phyloP scores from a whole-genome alignment of 2,329 filamentous ascomycete genomes.

The Fusarium sp. region DNA sequence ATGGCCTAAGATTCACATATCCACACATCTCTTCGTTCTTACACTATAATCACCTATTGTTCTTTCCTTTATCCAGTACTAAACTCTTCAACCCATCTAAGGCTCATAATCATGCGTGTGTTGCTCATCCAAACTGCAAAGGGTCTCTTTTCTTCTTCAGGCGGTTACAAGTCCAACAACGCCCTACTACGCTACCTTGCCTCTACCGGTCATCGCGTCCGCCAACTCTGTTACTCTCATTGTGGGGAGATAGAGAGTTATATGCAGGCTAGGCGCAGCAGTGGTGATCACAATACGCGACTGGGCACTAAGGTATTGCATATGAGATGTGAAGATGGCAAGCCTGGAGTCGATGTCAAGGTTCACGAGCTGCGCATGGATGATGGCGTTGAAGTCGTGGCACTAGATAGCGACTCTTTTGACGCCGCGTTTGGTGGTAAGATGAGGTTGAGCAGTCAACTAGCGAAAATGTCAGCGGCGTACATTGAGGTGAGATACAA shows the following conservation, averaged over 20 bases:
- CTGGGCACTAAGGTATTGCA: rapidly evolving
- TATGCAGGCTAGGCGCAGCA: rapidly evolving
- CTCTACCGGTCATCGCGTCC: background rate
- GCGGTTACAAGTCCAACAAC: background rate
- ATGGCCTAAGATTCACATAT: rapidly evolving
- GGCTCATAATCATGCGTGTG: background rate
- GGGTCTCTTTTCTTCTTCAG: constrained; percentile 1
- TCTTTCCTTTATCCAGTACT: background rate
- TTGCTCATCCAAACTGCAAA: constrained; percentile 1
- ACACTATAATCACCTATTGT: background rate
- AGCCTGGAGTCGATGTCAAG: background rate
- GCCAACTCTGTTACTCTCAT: constrained; percentile 4
- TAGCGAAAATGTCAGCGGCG: background rate
- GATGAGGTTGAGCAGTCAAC: rapidly evolving
- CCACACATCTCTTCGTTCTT: background rate
- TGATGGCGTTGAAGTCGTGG: background rate
- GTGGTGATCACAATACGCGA: rapidly evolving
- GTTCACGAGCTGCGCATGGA: background rate
- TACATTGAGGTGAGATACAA: background rate
- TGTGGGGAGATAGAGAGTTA: background rate
- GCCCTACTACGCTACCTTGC: background rate
- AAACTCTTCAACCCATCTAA: background rate
- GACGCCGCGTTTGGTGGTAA: background rate
- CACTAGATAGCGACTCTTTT: background rate
- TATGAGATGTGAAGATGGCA: background rate